Base-by-base conservation (phyloP, 176 grass and related monocot genomes). In the Ampelocalamus luodianensis region DNA sequence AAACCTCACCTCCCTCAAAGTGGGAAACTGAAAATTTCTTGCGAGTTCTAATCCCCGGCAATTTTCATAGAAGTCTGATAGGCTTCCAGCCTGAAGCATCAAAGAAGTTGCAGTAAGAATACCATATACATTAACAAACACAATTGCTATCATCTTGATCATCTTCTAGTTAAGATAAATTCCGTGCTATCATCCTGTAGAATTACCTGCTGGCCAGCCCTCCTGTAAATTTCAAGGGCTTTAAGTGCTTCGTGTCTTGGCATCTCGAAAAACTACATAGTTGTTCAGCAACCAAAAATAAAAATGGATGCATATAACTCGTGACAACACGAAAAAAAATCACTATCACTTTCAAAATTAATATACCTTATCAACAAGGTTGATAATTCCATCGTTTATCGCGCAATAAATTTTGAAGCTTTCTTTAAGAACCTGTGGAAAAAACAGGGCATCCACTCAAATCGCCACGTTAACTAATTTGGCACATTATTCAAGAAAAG, bases 321-420 rank as follows among this genome's bases (percentile, higher is more conserved):
- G 40, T 66, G 53, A 74, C 23, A 59, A 73, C 70, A 83, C 68
- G 71, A 46, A 56, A 90, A 90, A 90, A 82, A 49, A 15, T 72
- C 78, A 17, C 5, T 58, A 32, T 18, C 36, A 53, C 11, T 82
- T 45, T 18, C 13, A 50, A 80, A 42, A 74, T 42, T 22, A 55
- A 45, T 54, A 60, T 89, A 99, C 97, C 93, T 99, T 99, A 86
- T 99, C 97, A 69, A 99, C 97, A 88, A 99, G 97, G 75, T 99
- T 99, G 78, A 99, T 99, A 46, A 99, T 99, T 85, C 97, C 97
- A 87, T 99, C 97, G 69, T 99, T 99, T 79, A 99, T 92, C n/a
- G 93, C 92, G 85, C 97, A 99, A 78, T 99, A 99, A 79, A 99
- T 99, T 90, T 99, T 96, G 81, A 99, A 99, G 82, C 97, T 99